These are phyloP conservation scores for Salicornia ramosissima DNA, from an alignment of 148 eudicot genomes.

Conservation along the genomic window DNA sequence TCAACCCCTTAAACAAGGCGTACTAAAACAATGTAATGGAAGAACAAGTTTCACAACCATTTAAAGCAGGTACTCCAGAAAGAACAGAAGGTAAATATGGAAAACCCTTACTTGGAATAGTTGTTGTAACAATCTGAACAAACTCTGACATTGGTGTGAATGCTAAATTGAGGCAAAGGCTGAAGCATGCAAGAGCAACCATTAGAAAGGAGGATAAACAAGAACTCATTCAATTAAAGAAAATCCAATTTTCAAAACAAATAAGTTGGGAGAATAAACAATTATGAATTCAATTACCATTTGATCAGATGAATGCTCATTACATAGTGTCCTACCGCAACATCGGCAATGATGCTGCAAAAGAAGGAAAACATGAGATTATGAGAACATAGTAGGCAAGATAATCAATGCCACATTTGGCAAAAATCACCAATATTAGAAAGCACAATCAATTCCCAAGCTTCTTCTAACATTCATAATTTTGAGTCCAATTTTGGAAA, in stretches of 20 bases:
- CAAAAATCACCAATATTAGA: background rate
- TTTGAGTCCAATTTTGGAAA: background rate
- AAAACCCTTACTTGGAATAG: slow-evolving; percentile 52
- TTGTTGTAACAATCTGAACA: slow-evolving; percentile 80
- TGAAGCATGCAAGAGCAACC: slow-evolving; percentile 32
- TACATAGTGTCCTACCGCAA: slow-evolving; percentile 89
- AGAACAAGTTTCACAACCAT: background rate
- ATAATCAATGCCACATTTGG: background rate
- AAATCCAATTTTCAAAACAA: background rate
- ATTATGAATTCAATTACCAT: slow-evolving; percentile 52
- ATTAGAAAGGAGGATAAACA: slow-evolving; percentile 2
- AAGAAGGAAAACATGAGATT: slow-evolving; percentile 7
- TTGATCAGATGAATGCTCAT: slow-evolving; percentile 84
- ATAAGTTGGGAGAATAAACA: background rate
- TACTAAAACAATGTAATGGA: background rate
- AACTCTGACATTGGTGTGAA: slow-evolving; percentile 73
- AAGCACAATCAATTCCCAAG: background rate
- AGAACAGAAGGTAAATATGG: background rate
- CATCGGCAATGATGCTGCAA: slow-evolving; percentile 94
- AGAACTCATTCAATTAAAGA: slow-evolving; percentile 11
- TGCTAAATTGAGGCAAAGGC: slow-evolving; percentile 90
- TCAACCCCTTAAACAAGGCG: background rate
- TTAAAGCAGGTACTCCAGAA: background rate
- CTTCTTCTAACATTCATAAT: background rate
- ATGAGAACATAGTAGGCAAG: slow-evolving; percentile 15